These are phyloP conservation scores for Pseudotsuga menziesii DNA, from an alignment of 75 land plant species.

Conservation along the genomic window DNA sequence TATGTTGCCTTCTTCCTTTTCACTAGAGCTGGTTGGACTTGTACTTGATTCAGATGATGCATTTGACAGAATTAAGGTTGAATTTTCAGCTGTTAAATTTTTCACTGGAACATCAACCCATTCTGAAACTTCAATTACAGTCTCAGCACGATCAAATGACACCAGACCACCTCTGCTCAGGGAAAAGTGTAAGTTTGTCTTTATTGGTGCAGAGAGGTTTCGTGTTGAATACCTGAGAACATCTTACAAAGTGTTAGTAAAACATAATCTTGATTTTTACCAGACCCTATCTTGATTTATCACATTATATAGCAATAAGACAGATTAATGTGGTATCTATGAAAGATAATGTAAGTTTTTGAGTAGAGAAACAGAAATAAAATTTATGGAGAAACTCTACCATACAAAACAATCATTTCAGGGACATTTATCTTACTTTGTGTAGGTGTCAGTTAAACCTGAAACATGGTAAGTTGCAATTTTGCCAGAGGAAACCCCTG, in stretches of 20 bases:
- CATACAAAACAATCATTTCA: not conserved
- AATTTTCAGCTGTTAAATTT: conserved; percentile 46
- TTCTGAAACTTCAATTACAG: conserved; percentile 82
- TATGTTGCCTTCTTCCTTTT: conserved; percentile 25
- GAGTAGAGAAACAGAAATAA: not conserved
- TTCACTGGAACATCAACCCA: conserved; percentile 87
- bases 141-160: conserved; percentile 84
- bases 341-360: not conserved
- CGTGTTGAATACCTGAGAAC: conserved; percentile 64
- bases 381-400: not conserved
- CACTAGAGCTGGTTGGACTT: conserved; percentile 18
- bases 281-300: not conserved
- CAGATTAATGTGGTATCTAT: not conserved
- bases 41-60: conserved; percentile 25
- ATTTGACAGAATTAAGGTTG: conserved; percentile 34
- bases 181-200: conserved; percentile 81
- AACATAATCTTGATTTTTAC: not conserved
- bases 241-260: not conserved
- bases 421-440: conserved; percentile 47
- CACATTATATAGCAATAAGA: not conserved
- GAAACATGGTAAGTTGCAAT: conserved; percentile 72
- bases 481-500: conserved; percentile 43
- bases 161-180: conserved; percentile 87
- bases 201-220: conserved; percentile 84
- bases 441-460: conserved; percentile 70